Percentiles rank a stretch among this genome's conserved stretches.
Conservation (phyloP, 257 asterid species). For the Lavandula angustifolia region DNA sequence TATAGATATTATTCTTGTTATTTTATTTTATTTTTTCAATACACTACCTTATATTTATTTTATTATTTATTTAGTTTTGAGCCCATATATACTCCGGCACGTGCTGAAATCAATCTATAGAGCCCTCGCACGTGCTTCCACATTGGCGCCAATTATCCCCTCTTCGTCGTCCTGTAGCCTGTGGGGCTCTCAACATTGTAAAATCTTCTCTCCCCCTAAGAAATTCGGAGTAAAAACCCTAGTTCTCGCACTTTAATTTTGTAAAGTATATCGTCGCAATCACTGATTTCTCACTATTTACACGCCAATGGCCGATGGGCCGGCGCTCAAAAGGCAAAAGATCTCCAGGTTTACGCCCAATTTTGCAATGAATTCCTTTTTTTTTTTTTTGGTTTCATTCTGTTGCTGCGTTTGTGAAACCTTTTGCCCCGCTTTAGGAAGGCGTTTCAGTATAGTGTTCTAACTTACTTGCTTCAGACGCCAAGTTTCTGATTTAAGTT, state of each 20-base stretch:
- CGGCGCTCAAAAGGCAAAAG: slow-evolving; percentile 53
- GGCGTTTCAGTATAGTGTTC: slow-evolving; percentile 13
- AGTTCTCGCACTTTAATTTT: background rate
- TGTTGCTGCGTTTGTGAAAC: background rate
- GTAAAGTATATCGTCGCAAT: background rate
- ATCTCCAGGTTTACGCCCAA: slow-evolving; percentile 46
- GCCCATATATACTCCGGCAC: background rate
- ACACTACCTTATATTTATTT: too few relatives aligned
- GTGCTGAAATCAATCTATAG: background rate
- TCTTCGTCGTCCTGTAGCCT: background rate
- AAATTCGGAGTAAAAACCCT: slow-evolving; percentile 29
- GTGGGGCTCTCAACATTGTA: background rate
- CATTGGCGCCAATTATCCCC: slow-evolving; percentile 42
- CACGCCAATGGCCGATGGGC: slow-evolving; percentile 52
- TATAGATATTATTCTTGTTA: too few relatives aligned
- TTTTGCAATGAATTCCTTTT: background rate
- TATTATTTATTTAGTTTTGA: too few relatives aligned
- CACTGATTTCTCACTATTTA: slow-evolving; percentile 13
- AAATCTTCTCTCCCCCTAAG: slow-evolving; percentile 8
- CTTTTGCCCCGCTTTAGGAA: background rate
- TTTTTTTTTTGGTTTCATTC: background rate
- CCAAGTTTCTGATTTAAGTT: background rate
- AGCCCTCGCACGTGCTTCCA: slow-evolving; percentile 26
- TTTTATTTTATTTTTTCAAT: too few relatives aligned
- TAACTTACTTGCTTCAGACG: background rate